Conservation (phyloP, 768 basidiomycete species). For the Pholiota microspora region DNA sequence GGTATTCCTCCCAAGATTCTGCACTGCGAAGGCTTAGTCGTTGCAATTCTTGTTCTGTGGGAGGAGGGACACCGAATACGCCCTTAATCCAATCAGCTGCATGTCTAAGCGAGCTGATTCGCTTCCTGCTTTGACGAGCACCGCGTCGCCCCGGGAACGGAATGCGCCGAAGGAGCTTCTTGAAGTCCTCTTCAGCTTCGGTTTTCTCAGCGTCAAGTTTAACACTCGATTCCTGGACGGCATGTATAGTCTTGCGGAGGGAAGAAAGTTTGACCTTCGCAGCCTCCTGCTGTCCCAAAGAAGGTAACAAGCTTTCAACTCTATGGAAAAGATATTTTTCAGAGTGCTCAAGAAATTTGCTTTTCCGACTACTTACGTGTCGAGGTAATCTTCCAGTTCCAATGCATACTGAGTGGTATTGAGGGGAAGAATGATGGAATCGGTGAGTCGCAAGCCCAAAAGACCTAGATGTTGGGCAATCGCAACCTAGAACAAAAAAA, state of each 20-base stretch:
- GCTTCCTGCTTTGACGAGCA: constrained; percentile 20
- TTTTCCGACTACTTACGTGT: constrained; percentile 40
- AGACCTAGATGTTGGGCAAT: constrained; percentile 69
- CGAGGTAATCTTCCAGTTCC: constrained; percentile 63
- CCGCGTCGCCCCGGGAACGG: constrained; percentile 25
- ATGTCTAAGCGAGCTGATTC: constrained; percentile 19
- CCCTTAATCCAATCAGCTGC: constrained; percentile 34
- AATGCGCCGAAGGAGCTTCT: constrained; percentile 40
- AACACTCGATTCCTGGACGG: constrained; percentile 48
- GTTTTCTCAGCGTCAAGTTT: constrained; percentile 59
- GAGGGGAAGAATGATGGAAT: constrained; percentile 65
- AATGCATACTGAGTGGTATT: constrained; percentile 77
- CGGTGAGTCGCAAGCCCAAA: constrained; percentile 56
- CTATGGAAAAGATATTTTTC: constrained; percentile 23
- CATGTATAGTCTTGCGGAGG: constrained; percentile 44
- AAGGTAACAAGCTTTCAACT: constrained; percentile 46
- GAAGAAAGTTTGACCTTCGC: constrained; percentile 35
- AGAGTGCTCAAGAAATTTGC: not conserved
- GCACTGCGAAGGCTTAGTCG: constrained; percentile 17
- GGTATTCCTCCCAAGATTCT: constrained; percentile 33
- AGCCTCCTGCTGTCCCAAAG: constrained; percentile 15
- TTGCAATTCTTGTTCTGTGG: constrained; percentile 21
- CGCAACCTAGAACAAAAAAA: constrained; percentile 45
- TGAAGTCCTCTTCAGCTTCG: constrained; percentile 52
- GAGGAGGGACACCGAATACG: constrained; percentile 37